Conservation (phyloP, 1,284 basidiomycete species). For the Melampsora americana region DNA sequence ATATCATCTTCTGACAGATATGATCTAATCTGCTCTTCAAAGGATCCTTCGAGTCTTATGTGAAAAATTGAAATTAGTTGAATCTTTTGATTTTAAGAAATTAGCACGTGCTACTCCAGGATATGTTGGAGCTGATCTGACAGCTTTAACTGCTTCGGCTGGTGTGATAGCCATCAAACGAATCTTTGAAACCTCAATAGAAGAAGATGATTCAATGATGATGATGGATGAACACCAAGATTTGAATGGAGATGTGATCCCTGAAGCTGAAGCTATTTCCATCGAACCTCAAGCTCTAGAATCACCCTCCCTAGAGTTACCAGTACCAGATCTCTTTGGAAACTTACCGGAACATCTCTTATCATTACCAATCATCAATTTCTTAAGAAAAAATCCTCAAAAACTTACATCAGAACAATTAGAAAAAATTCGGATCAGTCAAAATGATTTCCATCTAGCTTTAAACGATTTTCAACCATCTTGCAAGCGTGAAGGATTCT, state of each 20-base stretch:
- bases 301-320: slow-evolving; percentile 49
- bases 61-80: slow-evolving; percentile 69
- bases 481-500: slow-evolving; percentile 94
- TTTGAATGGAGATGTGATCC: not conserved
- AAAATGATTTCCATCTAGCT: slow-evolving; percentile 73
- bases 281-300: slow-evolving; percentile 15
- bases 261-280: slow-evolving; percentile 31
- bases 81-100: slow-evolving; percentile 74
- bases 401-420: slow-evolving; percentile 76
- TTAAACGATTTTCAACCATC: slow-evolving; percentile 86
- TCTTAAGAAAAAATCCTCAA: slow-evolving; percentile 77
- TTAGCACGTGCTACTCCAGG: slow-evolving; percentile 92
- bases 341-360: slow-evolving; percentile 55
- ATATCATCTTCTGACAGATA: not conserved
- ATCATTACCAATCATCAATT: slow-evolving; percentile 75
- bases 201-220: slow-evolving; percentile 34
- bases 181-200: slow-evolving; percentile 66
- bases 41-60: slow-evolving; percentile 79
- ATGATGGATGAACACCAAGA: slow-evolving; percentile 31
- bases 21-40: slow-evolving; percentile 28
- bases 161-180: slow-evolving; percentile 94
- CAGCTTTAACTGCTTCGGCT: slow-evolving; percentile 84
- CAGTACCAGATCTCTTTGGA: slow-evolving; percentile 58
- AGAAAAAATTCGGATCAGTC: slow-evolving; percentile 72
- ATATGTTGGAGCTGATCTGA: slow-evolving; percentile 92